Percentiles rank a stretch among this genome's conserved stretches.
phyloP scores from a whole-genome alignment of 164 flowering plant species.

The Umbellularia californica region DNA sequence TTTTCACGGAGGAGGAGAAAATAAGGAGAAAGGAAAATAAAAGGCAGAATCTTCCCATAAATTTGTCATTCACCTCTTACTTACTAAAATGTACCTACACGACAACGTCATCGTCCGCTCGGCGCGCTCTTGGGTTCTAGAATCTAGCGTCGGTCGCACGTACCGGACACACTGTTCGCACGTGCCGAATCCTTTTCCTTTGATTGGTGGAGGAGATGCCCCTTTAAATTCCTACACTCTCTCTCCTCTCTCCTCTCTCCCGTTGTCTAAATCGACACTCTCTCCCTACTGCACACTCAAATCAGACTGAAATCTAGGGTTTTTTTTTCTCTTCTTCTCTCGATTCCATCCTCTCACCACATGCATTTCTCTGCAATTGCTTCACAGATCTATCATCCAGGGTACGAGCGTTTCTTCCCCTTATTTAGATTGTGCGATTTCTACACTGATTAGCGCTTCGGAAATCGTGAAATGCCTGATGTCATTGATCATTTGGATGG shows the following conservation, averaged over 20 bases:
- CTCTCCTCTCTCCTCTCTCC: background rate
- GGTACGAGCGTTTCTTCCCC: background rate
- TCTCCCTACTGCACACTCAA: background rate
- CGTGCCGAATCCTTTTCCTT: background rate
- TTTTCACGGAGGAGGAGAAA: no score
- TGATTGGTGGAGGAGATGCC: constrained; percentile 1
- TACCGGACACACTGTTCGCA: background rate
- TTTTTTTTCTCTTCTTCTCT: background rate
- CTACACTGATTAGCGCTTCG: background rate
- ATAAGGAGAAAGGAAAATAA: no score
- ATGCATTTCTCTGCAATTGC: background rate
- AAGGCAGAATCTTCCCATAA: no score
- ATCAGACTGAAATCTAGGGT: background rate
- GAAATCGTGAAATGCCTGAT: background rate
- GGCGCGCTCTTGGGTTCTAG: background rate
- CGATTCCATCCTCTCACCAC: background rate
- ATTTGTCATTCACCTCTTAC: no score
- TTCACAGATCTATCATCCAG: background rate
- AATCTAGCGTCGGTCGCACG: background rate
- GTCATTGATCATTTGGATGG: background rate
- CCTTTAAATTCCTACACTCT: background rate
- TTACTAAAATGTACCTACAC: no score
- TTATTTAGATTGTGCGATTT: background rate
- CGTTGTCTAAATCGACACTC: background rate
- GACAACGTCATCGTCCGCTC: background rate